A percentile compares a stretch with the other conserved stretches of the same genome.
Evolutionary conservation across 495 filamentous ascomycete species (phyloP).

Genomic region (Chaetomium fimeti): DNA sequence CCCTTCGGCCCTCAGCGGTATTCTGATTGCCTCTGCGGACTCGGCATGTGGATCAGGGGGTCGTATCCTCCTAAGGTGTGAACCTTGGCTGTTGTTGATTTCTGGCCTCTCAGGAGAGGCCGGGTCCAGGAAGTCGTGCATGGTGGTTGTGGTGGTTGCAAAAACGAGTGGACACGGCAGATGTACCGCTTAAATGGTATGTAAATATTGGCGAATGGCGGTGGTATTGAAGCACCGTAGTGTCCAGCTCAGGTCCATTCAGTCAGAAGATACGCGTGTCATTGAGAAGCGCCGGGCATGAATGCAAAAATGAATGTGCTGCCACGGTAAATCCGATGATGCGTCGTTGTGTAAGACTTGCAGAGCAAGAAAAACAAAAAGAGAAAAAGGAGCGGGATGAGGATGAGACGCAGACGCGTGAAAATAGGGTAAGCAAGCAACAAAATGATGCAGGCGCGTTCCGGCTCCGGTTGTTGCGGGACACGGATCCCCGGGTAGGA

Average conservation of each 20-base stretch:
- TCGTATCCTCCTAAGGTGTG: conserved; percentile 26
- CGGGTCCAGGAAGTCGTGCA: conserved; percentile 26
- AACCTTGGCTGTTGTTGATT: conserved; percentile 22
- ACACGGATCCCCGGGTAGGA: conserved; percentile 19
- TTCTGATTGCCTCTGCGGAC: conserved; percentile 23
- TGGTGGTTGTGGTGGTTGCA: conserved; percentile 18
- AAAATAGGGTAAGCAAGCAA: conserved; percentile 25
- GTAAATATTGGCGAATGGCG: not conserved
- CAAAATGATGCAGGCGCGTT: conserved; percentile 29
- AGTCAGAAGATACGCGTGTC: conserved; percentile 12
- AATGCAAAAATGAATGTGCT: not conserved
- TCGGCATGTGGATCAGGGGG: conserved; percentile 27
- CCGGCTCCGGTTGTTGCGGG: conserved; percentile 22
- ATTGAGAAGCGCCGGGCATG: conserved; percentile 1
- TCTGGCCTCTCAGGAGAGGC: conserved; percentile 30
- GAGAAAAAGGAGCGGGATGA: conserved; percentile 7
- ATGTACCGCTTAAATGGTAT: not conserved
- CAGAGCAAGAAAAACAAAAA: not conserved
- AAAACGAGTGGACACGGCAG: conserved; percentile 20
- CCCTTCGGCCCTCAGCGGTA: conserved; percentile 32
- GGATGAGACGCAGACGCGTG: conserved; percentile 24
- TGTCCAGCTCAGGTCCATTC: not conserved
- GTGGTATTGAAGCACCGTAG: not conserved
- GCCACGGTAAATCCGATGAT: not conserved
- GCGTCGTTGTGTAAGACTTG: not conserved